Evolutionary conservation across 305 asterid genomes (phyloP), one percentile per base, ranked within the genome.

Genomic region (Fraxinus platypoda): DNA sequence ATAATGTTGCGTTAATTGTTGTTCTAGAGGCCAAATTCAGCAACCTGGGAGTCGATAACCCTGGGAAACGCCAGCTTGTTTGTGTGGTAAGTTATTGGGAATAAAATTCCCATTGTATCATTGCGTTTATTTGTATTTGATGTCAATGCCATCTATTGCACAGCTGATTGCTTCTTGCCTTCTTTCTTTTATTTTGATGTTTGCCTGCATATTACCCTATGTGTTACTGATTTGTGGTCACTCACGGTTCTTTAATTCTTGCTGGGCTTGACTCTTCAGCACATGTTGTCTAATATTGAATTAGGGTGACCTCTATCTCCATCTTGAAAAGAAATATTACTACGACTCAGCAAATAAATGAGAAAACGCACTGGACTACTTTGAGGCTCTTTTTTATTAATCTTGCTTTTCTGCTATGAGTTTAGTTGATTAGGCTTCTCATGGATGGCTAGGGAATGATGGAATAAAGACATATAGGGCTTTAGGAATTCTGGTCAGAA

Each of bases 21-120:
- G 98, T 96, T 82, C 92, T 96, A 83, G 98, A 93, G 86, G 98
- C 97, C 83, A 96, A 93, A 91, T 90, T 90, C 84, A 87, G 88
- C 85, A 94, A 91, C 91, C 97, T 93, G 86, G 94, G 92, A 30
- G 77, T 85, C 84, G 99, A 94, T 79, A 91, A 92, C 84, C 94
- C 92, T 25, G 97, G 93, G 62, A 93, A 93, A 87, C 98, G 95
- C 75, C 98, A 96, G 88, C 98, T 96, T 79, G 93, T 96, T 75
- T 96, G 99, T 90, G 98, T 96, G 94, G 98, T 96, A 90, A 88
- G 93, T 31, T 66, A 66, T 66, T 66, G 74, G 37, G 7, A 2
- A 66, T 26, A 0, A 62, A 2, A 15, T 62, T 23, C 15, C 31
- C 72, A 21, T n/a, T 57, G 6, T 57, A 0, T 57, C 68, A 23